Percentiles rank a stretch among this genome's conserved stretches.
phyloP scores from a whole-genome alignment of 1,284 basidiomycete genomes.

The Albatrellus sp. region DNA sequence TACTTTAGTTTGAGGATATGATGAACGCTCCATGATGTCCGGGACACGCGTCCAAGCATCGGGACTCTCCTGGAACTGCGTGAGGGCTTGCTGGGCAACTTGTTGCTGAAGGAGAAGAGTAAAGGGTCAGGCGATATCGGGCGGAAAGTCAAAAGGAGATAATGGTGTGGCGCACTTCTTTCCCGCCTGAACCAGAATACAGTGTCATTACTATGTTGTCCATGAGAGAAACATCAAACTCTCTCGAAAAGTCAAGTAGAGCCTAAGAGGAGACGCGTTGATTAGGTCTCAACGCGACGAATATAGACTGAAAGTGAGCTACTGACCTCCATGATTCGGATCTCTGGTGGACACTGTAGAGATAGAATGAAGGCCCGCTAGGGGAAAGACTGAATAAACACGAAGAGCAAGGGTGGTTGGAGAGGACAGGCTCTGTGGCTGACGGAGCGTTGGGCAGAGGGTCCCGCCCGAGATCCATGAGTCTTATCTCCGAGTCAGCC shows the following conservation, averaged over 20 bases:
- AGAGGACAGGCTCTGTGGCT: not conserved
- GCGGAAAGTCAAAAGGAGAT: conserved; percentile 5
- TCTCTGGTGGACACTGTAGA: not conserved
- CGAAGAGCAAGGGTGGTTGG: not conserved
- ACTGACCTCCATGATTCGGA: conserved; percentile 3
- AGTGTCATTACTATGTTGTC: conserved; percentile 82
- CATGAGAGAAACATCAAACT: conserved; percentile 75
- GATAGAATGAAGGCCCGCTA: not conserved
- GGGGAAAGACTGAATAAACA: not conserved
- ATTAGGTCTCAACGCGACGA: not conserved
- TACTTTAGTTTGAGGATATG: conserved; percentile 87
- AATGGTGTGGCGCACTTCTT: conserved; percentile 46
- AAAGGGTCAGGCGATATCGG: conserved; percentile 1
- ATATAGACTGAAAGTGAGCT: not conserved
- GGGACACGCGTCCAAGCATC: conserved; percentile 98
- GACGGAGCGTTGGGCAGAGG: conserved; percentile 5
- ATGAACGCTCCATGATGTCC: conserved; percentile 80
- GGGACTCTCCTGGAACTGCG: conserved; percentile 95
- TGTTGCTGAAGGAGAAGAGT: conserved; percentile 55
- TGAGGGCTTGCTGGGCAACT: conserved; percentile 81
- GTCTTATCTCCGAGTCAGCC: conserved; percentile 1
- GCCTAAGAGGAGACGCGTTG: conserved; percentile 29
- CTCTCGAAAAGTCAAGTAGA: conserved; percentile 78
- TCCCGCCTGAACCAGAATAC: conserved; percentile 59
- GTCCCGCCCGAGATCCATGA: not conserved